Conservation (phyloP, 139 green algal genomes). For the Picochlorum sp. region DNA sequence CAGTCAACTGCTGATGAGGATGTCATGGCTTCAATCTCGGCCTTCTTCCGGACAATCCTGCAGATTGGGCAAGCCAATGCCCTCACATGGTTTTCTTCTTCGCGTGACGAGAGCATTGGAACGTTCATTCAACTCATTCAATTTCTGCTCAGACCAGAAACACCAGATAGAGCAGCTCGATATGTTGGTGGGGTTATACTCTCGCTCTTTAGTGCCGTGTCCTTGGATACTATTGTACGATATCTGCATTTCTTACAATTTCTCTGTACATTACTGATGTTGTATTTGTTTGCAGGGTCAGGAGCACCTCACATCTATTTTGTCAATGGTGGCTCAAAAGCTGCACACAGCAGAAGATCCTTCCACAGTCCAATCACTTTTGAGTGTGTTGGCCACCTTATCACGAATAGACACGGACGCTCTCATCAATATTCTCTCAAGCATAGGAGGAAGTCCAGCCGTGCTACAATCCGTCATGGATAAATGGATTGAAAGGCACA, state of each 20-base stretch:
- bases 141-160: slow-evolving; percentile 30
- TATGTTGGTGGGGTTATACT: slow-evolving; percentile 35
- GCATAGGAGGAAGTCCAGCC: slow-evolving; percentile 6
- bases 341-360: slow-evolving; percentile 28
- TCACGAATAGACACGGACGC: slow-evolving; percentile 19
- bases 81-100: slow-evolving; percentile 24
- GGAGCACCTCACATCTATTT: slow-evolving; percentile 27
- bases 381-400: slow-evolving; percentile 45
- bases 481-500: slow-evolving; percentile 44
- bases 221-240: slow-evolving; percentile 11
- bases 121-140: slow-evolving; percentile 26
- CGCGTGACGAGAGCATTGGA: slow-evolving; percentile 13
- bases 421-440: slow-evolving; percentile 39
- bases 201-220: slow-evolving; percentile 31
- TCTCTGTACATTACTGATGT: not conserved
- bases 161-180: slow-evolving; percentile 30
- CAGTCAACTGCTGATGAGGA: slow-evolving; percentile 31
- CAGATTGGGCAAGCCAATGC: slow-evolving; percentile 26
- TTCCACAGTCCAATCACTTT: slow-evolving; percentile 29
- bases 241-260: slow-evolving; percentile 14
- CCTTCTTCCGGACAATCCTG: slow-evolving; percentile 17
- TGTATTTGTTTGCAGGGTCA: not conserved
- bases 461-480: slow-evolving; percentile 29
- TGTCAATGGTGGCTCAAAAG: slow-evolving; percentile 32
- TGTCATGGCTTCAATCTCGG: slow-evolving; percentile 31